These are phyloP conservation scores for Sordariomycetes sp. DNA, from an alignment of 2,329 filamentous ascomycete species.

Conservation along the genomic window DNA sequence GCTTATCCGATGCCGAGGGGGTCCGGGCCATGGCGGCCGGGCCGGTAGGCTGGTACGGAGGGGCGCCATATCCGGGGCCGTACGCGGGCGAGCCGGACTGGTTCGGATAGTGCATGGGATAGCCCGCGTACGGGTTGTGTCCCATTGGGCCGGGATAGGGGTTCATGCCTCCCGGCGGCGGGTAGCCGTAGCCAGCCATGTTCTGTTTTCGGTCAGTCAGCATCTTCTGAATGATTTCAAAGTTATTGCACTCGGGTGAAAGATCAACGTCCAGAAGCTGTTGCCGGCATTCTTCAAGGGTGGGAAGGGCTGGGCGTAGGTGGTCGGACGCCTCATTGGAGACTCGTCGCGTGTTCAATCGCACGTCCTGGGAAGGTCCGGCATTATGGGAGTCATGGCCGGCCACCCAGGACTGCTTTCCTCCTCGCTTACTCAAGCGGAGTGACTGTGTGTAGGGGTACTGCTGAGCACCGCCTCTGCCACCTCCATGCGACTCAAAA, in stretches of 20 bases:
- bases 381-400: not conserved
- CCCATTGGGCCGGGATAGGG: conserved; percentile 24
- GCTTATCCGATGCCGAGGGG: conserved; percentile 46
- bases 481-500: not conserved
- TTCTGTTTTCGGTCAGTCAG: conserved; percentile 60
- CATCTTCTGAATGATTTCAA: conserved; percentile 65
- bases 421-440: conserved; percentile 32
- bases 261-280: conserved; percentile 37
- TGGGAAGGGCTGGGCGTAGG: conserved; percentile 4
- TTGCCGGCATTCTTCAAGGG: conserved; percentile 11
- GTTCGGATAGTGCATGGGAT: conserved; percentile 34
- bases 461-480: not conserved
- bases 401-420: not conserved
- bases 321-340: not conserved
- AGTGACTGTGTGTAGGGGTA: conserved; percentile 11
- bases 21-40: conserved; percentile 72
- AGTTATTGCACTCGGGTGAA: conserved; percentile 58
- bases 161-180: conserved; percentile 28
- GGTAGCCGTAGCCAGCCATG: conserved; percentile 33
- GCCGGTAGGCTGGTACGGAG: conserved; percentile 27
- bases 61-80: conserved; percentile 32
- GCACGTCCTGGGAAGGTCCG: not conserved
- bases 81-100: conserved; percentile 38
- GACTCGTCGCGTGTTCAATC: not conserved
- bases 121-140: conserved; percentile 29